A percentile compares a stretch with the other conserved stretches of the same genome.
Conservation (phyloP, 345 rosid genomes). For the Salix viminalis region DNA sequence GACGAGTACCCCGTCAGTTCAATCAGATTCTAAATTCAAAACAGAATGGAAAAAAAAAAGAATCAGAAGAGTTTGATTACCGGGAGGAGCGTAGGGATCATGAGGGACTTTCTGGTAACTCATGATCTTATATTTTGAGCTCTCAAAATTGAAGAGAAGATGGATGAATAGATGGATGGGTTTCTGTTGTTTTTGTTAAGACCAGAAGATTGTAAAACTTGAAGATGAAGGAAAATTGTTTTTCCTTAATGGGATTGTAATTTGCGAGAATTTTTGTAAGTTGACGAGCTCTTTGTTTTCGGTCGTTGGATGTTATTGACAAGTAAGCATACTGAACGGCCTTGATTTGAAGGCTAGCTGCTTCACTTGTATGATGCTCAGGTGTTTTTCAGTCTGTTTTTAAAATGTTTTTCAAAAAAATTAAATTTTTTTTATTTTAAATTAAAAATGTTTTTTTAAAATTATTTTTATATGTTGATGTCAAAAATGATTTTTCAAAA, state of each 20-base stretch:
- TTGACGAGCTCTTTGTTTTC: background rate
- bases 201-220: too few relatives aligned
- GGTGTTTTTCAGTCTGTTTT: too few relatives aligned
- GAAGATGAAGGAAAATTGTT: too few relatives aligned
- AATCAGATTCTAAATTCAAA: conserved; percentile 5
- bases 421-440: too few relatives aligned
- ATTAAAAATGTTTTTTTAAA: too few relatives aligned
- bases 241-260: background rate
- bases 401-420: too few relatives aligned
- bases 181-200: background rate
- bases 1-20: conserved; percentile 31
- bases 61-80: conserved; percentile 16
- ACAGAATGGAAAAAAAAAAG: background rate
- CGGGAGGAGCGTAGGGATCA: conserved; percentile 61
- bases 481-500: too few relatives aligned
- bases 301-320: background rate
- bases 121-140: conserved; percentile 22
- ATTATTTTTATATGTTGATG: too few relatives aligned
- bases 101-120: conserved; percentile 59
- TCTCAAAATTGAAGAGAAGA: background rate
- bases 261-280: background rate
- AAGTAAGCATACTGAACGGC: background rate
- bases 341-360: background rate
- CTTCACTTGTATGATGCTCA: background rate
- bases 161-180: background rate